Evolutionary conservation across 2,329 filamentous ascomycete genomes (phyloP), one percentile per base, ranked within the genome.

Genomic region (Fusarium sp.): DNA sequence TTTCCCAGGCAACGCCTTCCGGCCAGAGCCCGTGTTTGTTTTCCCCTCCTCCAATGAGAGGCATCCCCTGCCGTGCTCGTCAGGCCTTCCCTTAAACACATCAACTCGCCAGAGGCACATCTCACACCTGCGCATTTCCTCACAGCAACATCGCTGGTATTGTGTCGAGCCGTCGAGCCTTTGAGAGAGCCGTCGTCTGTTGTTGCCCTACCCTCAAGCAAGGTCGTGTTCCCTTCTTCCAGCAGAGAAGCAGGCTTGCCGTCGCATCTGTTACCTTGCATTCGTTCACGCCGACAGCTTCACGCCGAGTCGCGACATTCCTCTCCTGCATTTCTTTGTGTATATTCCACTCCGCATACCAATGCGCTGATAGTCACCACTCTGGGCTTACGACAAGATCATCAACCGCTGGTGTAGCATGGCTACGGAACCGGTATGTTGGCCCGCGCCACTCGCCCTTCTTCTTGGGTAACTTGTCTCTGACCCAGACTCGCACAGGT

Each of bases 401-500:
- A 59, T 69, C 60, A 60, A 69, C 65, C 70, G 63, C 63, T 60
- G 66, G 62, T 71, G 68, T 75, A 77, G 67, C 71, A 81, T 81
- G 79, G 78, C 78, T 71, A 78, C 79, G 61, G 78, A 81, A 75
- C 75, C 78, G 78, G 79, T 81, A 81, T 78, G 79, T 65, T 66
- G 59, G 55, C 63, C 65, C 62, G 64, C 57, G 60, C 67, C 47
- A 59, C 62, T 66, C 50, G 31, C 57, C 53, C 54, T 65, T 34
- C 70, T 61, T 46, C 61, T 65, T 36, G 67, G 55, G 43, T 62
- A 60, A 59, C 60, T 23, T 71, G 57, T 73, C 69, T 75, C 73
- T 76, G 52, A 75, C 72, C 46, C 48, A 47, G 47, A 53, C 44
- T 37, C 50, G 56, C 40, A 51, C 79, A 94, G 91, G 90, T 94